Conservation (phyloP, 257 asterid species). For the Avicennia marina region DNA sequence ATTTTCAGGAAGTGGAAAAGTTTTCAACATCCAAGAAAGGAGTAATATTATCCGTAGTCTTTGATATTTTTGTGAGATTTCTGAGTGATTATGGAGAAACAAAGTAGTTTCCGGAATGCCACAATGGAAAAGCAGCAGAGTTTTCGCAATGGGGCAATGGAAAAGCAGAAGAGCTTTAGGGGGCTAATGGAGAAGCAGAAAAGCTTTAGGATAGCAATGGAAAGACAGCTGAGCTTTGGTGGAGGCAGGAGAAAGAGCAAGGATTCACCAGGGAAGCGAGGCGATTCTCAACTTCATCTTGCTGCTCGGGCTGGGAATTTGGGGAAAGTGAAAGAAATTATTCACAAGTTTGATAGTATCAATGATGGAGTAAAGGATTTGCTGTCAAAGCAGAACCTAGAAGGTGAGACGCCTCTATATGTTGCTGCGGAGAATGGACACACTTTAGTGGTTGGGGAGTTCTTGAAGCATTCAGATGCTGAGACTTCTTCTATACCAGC, state of each 20-base stretch:
- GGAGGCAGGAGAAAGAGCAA: slow-evolving; percentile 67
- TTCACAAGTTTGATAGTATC: slow-evolving; percentile 48
- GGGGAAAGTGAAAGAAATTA: slow-evolving; percentile 62
- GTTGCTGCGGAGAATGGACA: slow-evolving; percentile 90
- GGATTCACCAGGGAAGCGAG: slow-evolving; percentile 92
- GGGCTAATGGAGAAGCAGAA: slow-evolving; percentile 96
- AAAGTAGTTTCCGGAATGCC: too few species aligned
- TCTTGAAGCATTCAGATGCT: slow-evolving; percentile 66
- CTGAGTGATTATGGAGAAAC: too few species aligned
- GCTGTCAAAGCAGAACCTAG: slow-evolving; percentile 77
- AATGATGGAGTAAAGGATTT: slow-evolving; percentile 42
- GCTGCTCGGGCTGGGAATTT: slow-evolving; percentile 85
- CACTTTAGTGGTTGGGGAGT: slow-evolving; percentile 62
- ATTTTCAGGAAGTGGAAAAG: too few species aligned
- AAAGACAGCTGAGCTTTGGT: slow-evolving; percentile 82
- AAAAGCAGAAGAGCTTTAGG: slow-evolving; percentile 82
- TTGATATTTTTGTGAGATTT: too few species aligned
- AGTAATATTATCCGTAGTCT: too few species aligned
- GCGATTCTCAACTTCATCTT: slow-evolving; percentile 85
- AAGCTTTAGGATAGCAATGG: slow-evolving; percentile 89
- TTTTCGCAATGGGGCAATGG: slow-evolving; percentile 52
- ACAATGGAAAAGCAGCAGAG: slow-evolving; percentile 69
- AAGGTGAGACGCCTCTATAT: slow-evolving; percentile 86
- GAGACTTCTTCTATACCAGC: slow-evolving; percentile 71
- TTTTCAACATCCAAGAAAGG: too few species aligned